Evolutionary conservation across 495 filamentous ascomycete genomes (phyloP).

Genomic region (Terfezia boudieri): DNA sequence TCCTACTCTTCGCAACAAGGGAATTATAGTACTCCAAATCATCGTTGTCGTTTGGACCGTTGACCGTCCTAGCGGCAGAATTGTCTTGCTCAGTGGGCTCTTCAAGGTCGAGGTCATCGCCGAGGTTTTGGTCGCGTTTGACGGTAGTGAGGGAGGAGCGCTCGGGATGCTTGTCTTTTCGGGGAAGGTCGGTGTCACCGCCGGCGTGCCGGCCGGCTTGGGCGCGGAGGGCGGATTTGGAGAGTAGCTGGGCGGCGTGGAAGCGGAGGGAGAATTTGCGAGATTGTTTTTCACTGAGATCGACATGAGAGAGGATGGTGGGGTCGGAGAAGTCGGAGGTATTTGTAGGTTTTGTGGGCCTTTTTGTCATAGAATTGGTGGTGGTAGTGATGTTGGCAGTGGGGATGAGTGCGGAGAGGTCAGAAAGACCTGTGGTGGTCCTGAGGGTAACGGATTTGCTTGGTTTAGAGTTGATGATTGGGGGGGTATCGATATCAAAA

Average conservation of each 20-base stretch:
- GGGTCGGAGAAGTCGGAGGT: slow-evolving; percentile 50
- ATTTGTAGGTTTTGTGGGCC: slow-evolving; percentile 16
- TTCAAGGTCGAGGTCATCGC: slow-evolving; percentile 2
- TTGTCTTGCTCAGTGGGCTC: slow-evolving; percentile 20
- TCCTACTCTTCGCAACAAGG: slow-evolving; percentile 48
- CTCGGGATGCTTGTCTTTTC: slow-evolving; percentile 68
- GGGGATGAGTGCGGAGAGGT: background rate
- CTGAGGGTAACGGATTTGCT: background rate
- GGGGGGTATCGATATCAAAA: too few relatives aligned
- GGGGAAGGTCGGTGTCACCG: slow-evolving; percentile 78
- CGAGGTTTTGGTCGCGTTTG: slow-evolving; percentile 20
- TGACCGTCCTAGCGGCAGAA: slow-evolving; percentile 24
- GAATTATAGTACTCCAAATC: slow-evolving; percentile 68
- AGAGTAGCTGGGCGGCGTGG: slow-evolving; percentile 88
- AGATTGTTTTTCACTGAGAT: slow-evolving; percentile 59
- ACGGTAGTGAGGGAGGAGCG: slow-evolving; percentile 54
- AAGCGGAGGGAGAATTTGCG: slow-evolving; percentile 80
- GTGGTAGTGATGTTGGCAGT: background rate
- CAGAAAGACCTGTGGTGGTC: background rate
- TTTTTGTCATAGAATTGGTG: slow-evolving; percentile 23
- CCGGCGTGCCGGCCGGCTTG: slow-evolving; percentile 65
- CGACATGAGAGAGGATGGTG: slow-evolving; percentile 32
- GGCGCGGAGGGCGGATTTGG: slow-evolving; percentile 69
- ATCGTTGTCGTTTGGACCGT: slow-evolving; percentile 31
- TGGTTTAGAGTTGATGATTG: too few relatives aligned